A percentile compares a stretch with the other conserved stretches of the same genome.
Conservation (phyloP, 2,329 filamentous ascomycete genomes). For the Paecilomyces niveus region DNA sequence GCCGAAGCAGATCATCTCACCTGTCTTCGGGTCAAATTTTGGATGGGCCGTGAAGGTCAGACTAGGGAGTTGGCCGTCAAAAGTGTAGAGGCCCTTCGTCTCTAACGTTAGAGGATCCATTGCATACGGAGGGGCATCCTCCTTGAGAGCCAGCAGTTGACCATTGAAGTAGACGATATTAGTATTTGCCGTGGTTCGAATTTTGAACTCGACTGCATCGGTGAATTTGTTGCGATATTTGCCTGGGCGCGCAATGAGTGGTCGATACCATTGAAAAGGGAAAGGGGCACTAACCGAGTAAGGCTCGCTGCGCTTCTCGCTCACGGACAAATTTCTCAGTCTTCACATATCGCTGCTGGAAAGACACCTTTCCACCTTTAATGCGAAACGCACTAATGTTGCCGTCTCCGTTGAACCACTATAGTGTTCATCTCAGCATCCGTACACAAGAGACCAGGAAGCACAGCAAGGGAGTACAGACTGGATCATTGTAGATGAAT, state of each 20-base stretch:
- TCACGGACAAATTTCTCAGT: neutral
- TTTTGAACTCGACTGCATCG: slow-evolving; percentile 25
- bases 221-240: slow-evolving; percentile 11
- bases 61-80: slow-evolving; percentile 41
- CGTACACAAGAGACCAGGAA: no score
- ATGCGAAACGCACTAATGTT: neutral
- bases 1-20: slow-evolving; percentile 47
- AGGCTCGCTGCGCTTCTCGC: slow-evolving; percentile 20
- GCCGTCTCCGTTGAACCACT: neutral
- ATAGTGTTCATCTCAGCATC: no score
- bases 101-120: slow-evolving; percentile 43
- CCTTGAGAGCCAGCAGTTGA: slow-evolving; percentile 39
- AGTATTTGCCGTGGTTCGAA: slow-evolving; percentile 44
- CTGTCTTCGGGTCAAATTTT: slow-evolving; percentile 44
- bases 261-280: no score
- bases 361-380: neutral
- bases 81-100: slow-evolving; percentile 44
- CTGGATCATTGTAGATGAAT: no score
- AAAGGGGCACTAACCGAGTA: no score
- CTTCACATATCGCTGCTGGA: neutral
- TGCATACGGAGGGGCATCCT: slow-evolving; percentile 46
- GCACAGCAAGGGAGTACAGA: neutral
- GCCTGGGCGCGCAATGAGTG: no score
- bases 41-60: slow-evolving; percentile 47
- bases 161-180: slow-evolving; percentile 55